Evolutionary conservation across 2,329 filamentous ascomycete species (phyloP).

Genomic region (Aotearoamyces nothofagi): DNA sequence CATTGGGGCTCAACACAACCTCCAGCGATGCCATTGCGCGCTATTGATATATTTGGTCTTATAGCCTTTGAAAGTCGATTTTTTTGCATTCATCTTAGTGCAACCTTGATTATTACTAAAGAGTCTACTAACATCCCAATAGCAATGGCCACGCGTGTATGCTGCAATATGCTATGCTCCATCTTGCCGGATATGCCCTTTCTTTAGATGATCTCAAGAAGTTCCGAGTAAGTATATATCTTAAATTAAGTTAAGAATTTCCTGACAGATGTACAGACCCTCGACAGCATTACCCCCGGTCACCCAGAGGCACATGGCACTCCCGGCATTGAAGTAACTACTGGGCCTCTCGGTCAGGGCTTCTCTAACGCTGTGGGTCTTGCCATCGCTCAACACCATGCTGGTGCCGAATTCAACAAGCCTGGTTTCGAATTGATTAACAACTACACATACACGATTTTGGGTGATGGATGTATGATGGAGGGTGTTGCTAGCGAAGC

Average conservation of each 20-base stretch:
- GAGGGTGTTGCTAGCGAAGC: slow-evolving; percentile 94
- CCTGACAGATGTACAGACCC: slow-evolving; percentile 21
- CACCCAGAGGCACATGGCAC: slow-evolving; percentile 96
- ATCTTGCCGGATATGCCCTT: slow-evolving; percentile 84
- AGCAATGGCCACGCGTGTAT: slow-evolving; percentile 99
- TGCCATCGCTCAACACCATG: slow-evolving; percentile 90
- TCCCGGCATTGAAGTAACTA: slow-evolving; percentile 94
- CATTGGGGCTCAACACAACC: no score
- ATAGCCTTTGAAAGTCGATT: no score
- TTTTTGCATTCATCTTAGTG: no score
- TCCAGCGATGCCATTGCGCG: no score
- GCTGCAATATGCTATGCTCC: slow-evolving; percentile 96
- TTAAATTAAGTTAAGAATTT: background rate
- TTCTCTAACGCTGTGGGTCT: slow-evolving; percentile 96
- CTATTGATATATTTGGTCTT: no score
- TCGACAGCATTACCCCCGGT: slow-evolving; percentile 72
- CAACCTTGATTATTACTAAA: no score
- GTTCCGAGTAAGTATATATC: slow-evolving; percentile 65
- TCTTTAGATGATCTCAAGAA: slow-evolving; percentile 84
- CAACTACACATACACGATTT: slow-evolving; percentile 96
- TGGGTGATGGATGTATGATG: slow-evolving; percentile 97
- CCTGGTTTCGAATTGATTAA: slow-evolving; percentile 78
- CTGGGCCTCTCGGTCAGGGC: slow-evolving; percentile 93
- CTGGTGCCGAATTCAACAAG: slow-evolving; percentile 89
- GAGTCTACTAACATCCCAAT: slow-evolving; percentile 7